Percentiles rank a stretch among this genome's conserved stretches.
These are phyloP conservation scores for Lipomyces anomalus DNA, from an alignment of 805 yeast genomes.

Conservation along the genomic window DNA sequence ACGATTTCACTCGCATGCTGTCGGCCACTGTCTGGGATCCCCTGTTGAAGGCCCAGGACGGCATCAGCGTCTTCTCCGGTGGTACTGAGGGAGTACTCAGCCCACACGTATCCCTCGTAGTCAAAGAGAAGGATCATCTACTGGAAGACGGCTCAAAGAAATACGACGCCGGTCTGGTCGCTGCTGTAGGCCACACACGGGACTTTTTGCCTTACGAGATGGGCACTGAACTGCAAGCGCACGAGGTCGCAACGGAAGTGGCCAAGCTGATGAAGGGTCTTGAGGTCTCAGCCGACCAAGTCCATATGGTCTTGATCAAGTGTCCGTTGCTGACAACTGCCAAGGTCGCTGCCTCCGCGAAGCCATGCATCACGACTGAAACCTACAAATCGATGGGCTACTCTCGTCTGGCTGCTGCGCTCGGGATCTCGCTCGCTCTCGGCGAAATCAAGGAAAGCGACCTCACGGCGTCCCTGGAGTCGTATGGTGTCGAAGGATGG, in stretches of 20 bases:
- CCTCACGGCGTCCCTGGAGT: conserved; percentile 12
- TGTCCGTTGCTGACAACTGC: conserved; percentile 24
- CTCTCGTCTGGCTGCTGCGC: conserved; percentile 24
- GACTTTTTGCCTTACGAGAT: conserved; percentile 24
- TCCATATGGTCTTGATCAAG: conserved; percentile 24
- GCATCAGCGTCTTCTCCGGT: conserved; percentile 24
- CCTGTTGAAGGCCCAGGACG: conserved; percentile 13
- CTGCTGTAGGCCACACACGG: conserved; percentile 21
- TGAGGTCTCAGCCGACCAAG: conserved; percentile 18
- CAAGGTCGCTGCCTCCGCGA: conserved; percentile 20
- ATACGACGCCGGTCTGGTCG: conserved; percentile 21
- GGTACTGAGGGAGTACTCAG: conserved; percentile 24
- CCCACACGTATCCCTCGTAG: conserved; percentile 21
- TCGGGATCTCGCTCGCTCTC: conserved; percentile 22
- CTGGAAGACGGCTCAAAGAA: conserved; percentile 10
- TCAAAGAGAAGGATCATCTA: conserved; percentile 16
- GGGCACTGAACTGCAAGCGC: conserved; percentile 24
- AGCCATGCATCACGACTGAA: conserved; percentile 21
- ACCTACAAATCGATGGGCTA: conserved; percentile 25
- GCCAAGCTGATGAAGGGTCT: conserved; percentile 16
- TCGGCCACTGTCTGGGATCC: conserved; percentile 24
- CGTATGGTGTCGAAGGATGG: conserved; percentile 22
- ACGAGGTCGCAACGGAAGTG: conserved; percentile 15
- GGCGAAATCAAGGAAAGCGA: conserved; percentile 18
- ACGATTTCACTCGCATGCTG: conserved; percentile 24